Base-by-base conservation (phyloP, 2,329 filamentous ascomycete genomes). In the Calycina marina region DNA sequence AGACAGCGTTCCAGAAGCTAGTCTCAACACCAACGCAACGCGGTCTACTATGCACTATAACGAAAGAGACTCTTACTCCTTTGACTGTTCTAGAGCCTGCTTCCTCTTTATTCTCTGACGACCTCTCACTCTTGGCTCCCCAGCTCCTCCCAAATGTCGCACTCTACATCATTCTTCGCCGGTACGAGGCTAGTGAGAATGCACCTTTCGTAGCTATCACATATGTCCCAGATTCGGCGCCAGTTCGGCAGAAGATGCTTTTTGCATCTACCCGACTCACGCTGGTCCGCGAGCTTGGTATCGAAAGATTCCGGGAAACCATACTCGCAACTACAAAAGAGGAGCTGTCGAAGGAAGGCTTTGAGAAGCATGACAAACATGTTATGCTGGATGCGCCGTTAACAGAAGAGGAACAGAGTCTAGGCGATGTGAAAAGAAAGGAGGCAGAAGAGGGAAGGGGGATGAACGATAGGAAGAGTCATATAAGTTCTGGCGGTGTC, bases 211-310 rank as follows among this genome's bases (percentile, higher is more conserved):
- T 79, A 15, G 78, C 76, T 28, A 61, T 86, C 20, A 84, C 80
- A 20, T 90, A 85, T 54, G 73, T 90, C 4, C 83, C 82, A 15
- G 79, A 88, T 55, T 52, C 70, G 1, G 82, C 82, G 24, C 78
- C 77, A 16, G 81, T 90, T 35, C 74, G 82, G 24, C 77, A 84
- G 53, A 90, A 90, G 64, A 90, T 83, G 77, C 68, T 90, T 14
- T 86, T 88, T 54, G 81, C 82, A 4, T 71, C 74, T 14, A 86
- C 82, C 16, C 69, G 80, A 6, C 62, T 86, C 45, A 81, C 80
- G 0, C 65, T 90, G 1, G 69, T 77, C 30, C 69, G 81, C 25
- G 80, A 88, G 56, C 63, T 90, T 6, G 82, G 83, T 28, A 69
- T 72, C 33, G 81, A 90, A 53, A 67, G 83, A 47, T 88, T 90